Evolutionary conservation across 108 stramenopile species (phyloP).

Genomic region (Nannochloropsis oceanica): DNA sequence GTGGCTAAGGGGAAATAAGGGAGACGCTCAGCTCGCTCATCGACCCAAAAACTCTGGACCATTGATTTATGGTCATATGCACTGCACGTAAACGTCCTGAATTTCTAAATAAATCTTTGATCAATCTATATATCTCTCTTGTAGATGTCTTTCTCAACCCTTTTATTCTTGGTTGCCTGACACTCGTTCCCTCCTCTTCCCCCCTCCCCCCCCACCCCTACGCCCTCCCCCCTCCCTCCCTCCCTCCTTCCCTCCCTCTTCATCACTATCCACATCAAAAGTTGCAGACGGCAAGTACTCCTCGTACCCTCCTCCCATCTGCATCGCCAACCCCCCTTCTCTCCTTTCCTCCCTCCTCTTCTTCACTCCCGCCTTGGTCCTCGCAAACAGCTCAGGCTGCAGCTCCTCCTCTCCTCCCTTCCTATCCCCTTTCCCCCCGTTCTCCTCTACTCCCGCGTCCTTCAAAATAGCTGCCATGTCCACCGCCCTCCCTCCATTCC

Average conservation of each 20-base stretch:
- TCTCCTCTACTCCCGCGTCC: background rate
- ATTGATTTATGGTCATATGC: no score
- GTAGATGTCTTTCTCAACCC: no score
- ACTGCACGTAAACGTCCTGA: no score
- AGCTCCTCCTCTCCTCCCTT: background rate
- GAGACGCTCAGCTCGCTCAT: background rate
- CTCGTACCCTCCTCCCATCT: no score
- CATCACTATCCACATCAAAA: no score
- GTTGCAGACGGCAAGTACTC: no score
- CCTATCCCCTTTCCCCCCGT: background rate
- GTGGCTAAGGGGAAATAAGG: background rate
- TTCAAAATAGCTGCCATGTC: background rate
- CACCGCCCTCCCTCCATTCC: background rate
- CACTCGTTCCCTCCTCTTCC: background rate
- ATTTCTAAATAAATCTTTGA: no score
- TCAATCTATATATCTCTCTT: no score
- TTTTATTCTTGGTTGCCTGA: background rate
- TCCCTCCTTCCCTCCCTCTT: background rate
- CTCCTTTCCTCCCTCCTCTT: background rate
- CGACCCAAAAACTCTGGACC: background rate
- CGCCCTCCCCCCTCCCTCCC: background rate
- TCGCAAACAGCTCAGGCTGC: background rate
- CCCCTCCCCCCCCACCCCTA: background rate
- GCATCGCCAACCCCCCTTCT: no score
- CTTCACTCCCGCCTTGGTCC: background rate